Base-by-base conservation (phyloP, 805 yeast species). In the Pichia eremophila region DNA sequence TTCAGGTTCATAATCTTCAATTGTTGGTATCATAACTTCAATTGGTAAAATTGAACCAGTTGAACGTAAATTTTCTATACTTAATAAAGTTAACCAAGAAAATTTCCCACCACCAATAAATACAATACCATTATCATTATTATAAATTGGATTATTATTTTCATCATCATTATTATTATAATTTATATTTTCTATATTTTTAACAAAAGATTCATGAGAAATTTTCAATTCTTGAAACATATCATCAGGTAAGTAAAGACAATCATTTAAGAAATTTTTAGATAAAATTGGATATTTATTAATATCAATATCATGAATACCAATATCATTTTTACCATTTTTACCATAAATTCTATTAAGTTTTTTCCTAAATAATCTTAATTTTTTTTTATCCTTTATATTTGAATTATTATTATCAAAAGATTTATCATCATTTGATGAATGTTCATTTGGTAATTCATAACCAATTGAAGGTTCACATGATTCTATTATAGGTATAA, bases 81-180 rank as follows among this genome's bases (percentile, higher is more conserved):
- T 72, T 7, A 80, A 59, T 28, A 81, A 63, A 1, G 84, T 70
- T 28, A 83, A 63, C 77, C 85, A 76, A 43, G 85, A 80, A 56
- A 77, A 83, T 49, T 71, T 72, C 3, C 86, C 86, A 43, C 91
- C 91, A n/a, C 87, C 91, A 41, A 83, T 81, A 48, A 78, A 77
- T 0, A 83, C 82, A 28, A 82, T 78, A 8, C 90, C 91, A 48
- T 73, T 67, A 1, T 82, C 79, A 8, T 48, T 25, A 57, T 74
- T 7, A 76, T 12, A 73, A 53, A 15, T 59, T 57, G 39, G 66
- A 71, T 8, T 47, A 51, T 4, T 4, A 4, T 19, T 19, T 3
- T 19, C 4, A 19, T 19, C 4, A 19, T 19, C 22, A 22, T 4
- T 22, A 22, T 22, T 7, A 22, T 22, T 22, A 22, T 22, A 22